Evolutionary conservation across 169 alveolate genomes (phyloP).

Genomic region (Plasmodium vivax): DNA sequence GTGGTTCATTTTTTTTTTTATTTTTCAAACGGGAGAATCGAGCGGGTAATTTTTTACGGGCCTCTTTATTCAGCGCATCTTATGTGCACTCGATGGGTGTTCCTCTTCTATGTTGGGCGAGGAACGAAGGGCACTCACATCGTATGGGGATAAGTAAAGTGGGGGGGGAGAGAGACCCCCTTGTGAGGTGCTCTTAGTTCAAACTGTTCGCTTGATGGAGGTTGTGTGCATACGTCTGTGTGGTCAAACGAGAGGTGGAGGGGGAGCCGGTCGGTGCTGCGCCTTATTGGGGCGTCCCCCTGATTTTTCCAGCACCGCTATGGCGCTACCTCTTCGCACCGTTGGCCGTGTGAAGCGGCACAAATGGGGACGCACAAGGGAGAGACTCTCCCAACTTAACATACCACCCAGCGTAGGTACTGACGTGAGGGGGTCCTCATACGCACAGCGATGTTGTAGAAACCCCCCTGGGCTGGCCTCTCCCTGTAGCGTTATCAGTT

Average conservation of each 20-base stretch:
- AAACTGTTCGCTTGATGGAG: neutral
- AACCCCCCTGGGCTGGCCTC: neutral
- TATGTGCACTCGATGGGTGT: neutral
- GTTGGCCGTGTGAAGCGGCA: neutral
- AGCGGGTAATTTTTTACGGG: neutral
- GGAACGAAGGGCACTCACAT: neutral
- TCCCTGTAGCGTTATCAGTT: neutral
- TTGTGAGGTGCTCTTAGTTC: neutral
- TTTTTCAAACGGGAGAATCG: neutral
- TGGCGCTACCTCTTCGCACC: neutral
- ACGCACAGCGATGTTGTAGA: neutral
- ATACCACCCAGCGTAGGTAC: neutral
- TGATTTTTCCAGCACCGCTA: neutral
- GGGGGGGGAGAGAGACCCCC: neutral
- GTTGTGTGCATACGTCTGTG: neutral
- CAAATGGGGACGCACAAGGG: neutral
- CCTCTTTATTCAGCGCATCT: neutral
- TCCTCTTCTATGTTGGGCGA: neutral
- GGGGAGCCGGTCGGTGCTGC: neutral
- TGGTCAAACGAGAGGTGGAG: neutral
- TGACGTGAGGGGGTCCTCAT: neutral
- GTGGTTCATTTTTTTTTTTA: too few relatives aligned
- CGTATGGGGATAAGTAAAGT: neutral
- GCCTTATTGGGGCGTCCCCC: neutral
- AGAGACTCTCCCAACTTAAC: neutral